phyloP scores from a whole-genome alignment of 1,139 yeast genomes.

The Hemisphaericaspora xylofermentans region DNA sequence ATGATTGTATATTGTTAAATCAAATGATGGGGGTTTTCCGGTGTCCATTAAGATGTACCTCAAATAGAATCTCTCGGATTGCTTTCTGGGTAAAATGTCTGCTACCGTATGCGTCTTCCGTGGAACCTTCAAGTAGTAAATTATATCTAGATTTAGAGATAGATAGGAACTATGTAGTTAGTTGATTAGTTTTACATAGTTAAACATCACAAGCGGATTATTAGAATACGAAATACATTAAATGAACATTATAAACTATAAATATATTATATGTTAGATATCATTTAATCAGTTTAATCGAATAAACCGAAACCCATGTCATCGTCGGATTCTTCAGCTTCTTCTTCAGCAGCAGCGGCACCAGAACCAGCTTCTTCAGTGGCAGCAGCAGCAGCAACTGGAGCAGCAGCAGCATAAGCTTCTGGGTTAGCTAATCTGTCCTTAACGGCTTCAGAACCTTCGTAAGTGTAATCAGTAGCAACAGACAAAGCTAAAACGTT shows the following conservation, averaged over 20 bases:
- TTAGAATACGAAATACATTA: neutral
- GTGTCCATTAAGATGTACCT: too few relatives aligned
- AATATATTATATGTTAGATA: constrained; percentile 2
- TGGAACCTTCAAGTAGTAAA: too few relatives aligned
- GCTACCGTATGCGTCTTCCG: too few relatives aligned
- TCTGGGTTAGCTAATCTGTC: constrained; percentile 83
- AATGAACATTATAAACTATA: constrained; percentile 1
- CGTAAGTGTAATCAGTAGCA: constrained; percentile 98
- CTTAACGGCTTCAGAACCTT: constrained; percentile 98
- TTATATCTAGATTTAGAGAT: too few relatives aligned
- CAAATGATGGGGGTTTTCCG: too few relatives aligned
- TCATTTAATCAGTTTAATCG: constrained; percentile 59
- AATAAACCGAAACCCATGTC: constrained; percentile 99
- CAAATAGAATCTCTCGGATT: too few relatives aligned
- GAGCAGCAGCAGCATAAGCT: constrained; percentile 99
- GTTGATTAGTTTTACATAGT: too few relatives aligned
- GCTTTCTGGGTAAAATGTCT: too few relatives aligned
- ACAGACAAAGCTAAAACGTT: constrained; percentile 95
- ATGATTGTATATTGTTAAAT: too few relatives aligned
- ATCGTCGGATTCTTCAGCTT: constrained; percentile 66
- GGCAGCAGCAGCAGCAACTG: constrained; percentile 87
- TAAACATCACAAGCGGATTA: too few relatives aligned
- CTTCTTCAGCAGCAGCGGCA: constrained; percentile 72
- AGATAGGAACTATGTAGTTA: too few relatives aligned
- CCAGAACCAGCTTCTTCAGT: constrained; percentile 63